Conservation (phyloP, 176 grass and related monocot genomes). For the Zea luxurians region DNA sequence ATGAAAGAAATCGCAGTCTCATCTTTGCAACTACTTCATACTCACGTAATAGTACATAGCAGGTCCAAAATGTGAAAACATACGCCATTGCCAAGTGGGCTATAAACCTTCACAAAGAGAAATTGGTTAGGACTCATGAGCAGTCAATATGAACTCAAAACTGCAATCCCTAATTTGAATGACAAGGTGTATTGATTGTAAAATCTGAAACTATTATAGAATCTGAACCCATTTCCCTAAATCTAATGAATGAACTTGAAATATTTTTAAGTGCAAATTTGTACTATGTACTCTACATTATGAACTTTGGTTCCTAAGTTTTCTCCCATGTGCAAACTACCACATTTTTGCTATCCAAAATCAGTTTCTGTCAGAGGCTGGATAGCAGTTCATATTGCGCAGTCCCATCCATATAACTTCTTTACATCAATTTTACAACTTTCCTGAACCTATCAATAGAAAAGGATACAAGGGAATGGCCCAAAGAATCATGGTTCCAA, state of each 20-base stretch:
- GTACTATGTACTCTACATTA: background rate
- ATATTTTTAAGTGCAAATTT: conserved; percentile 3
- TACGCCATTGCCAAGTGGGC: conserved; percentile 83
- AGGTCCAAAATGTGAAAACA: conserved; percentile 97
- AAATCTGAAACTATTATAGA: conserved; percentile 1
- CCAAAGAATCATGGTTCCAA: background rate
- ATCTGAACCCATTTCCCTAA: background rate
- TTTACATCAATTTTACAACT: background rate
- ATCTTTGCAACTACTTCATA: conserved; percentile 82
- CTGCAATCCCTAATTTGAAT: conserved; percentile 21
- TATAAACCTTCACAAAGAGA: conserved; percentile 66
- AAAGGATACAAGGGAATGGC: background rate
- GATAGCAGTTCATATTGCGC: background rate
- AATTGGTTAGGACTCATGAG: conserved; percentile 13
- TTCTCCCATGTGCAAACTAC: background rate
- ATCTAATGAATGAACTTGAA: background rate
- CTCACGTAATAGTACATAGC: conserved; percentile 78
- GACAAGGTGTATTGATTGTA: background rate
- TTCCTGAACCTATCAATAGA: background rate
- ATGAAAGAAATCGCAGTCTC: conserved; percentile 89
- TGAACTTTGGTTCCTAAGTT: conserved; percentile 16
- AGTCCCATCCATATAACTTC: background rate
- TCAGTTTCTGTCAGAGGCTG: conserved; percentile 10
- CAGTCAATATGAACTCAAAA: conserved; percentile 19
- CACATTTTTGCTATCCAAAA: background rate